These are phyloP conservation scores for Botrytis hyacinthi DNA, from an alignment of 2,329 filamentous ascomycete genomes.

Conservation along the genomic window DNA sequence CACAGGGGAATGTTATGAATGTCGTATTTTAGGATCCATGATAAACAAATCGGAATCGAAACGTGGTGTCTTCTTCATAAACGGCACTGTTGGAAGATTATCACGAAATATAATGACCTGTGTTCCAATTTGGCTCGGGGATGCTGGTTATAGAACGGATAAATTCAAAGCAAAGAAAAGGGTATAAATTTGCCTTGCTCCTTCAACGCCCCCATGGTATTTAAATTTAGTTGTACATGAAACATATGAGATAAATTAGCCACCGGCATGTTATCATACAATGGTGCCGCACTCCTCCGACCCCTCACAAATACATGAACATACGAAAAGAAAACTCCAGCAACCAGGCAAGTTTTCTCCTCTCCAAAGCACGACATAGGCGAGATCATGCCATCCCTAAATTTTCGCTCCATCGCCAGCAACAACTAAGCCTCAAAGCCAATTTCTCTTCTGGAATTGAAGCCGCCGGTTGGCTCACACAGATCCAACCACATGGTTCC, in stretches of 20 bases:
- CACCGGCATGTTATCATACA: neutral
- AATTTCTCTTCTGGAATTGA: conserved; percentile 14
- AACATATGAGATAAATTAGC: conserved; percentile 4
- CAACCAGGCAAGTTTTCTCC: neutral
- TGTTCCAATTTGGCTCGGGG: neutral
- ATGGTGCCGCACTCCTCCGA: neutral
- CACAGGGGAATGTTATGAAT: neutral
- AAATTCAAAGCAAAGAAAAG: conserved; percentile 17
- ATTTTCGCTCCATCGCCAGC: neutral
- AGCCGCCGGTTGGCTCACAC: conserved; percentile 6
- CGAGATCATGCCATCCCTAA: neutral
- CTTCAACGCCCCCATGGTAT: conserved; percentile 15
- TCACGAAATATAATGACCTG: no score
- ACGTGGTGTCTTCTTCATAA: neutral
- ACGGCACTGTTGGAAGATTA: neutral
- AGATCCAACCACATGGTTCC: conserved; percentile 20
- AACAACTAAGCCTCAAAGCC: conserved; percentile 13
- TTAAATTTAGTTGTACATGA: conserved; percentile 7
- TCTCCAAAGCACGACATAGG: neutral
- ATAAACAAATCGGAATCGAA: neutral
- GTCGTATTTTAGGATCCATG: conserved; percentile 7
- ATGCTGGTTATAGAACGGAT: neutral
- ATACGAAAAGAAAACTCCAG: neutral
- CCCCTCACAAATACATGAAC: neutral
- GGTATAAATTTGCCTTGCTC: conserved; percentile 19